These are phyloP conservation scores for Debaryomyces tyrocola DNA, from an alignment of 805 yeast species.

Conservation along the genomic window DNA sequence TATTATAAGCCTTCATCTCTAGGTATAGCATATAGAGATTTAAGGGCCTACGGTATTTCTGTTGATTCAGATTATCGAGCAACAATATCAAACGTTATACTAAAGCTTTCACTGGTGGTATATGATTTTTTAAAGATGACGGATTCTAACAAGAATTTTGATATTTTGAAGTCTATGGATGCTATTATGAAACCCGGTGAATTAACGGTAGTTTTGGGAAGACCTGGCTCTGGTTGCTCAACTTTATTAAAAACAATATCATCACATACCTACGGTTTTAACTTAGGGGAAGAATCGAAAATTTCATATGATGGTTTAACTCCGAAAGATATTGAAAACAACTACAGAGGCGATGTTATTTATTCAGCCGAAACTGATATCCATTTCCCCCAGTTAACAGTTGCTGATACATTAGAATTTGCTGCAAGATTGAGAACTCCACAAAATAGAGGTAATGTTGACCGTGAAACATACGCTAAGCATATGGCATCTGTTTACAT, in stretches of 20 bases:
- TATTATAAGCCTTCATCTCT: too few species aligned
- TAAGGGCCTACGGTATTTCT: too few species aligned
- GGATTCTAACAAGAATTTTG: too few species aligned
- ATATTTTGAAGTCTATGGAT: slow-evolving; percentile 65
- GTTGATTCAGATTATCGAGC: too few species aligned
- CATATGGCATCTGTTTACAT: slow-evolving; percentile 55
- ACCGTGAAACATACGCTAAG: slow-evolving; percentile 52
- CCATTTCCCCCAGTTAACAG: slow-evolving; percentile 69
- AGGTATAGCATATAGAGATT: too few species aligned
- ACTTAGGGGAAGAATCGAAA: slow-evolving; percentile 44
- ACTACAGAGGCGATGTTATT: slow-evolving; percentile 68
- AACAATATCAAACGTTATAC: too few species aligned
- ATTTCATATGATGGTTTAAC: slow-evolving; percentile 58
- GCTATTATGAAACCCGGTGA: slow-evolving; percentile 60
- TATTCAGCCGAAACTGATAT: slow-evolving; percentile 68
- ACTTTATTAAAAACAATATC: slow-evolving; percentile 65
- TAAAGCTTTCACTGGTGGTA: too few species aligned
- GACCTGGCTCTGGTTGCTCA: slow-evolving; percentile 81
- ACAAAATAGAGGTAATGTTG: slow-evolving; percentile 55
- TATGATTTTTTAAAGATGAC: too few species aligned
- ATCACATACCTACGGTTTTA: slow-evolving; percentile 62
- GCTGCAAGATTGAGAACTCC: slow-evolving; percentile 67
- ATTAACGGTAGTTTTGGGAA: slow-evolving; percentile 68
- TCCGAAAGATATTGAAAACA: slow-evolving; percentile 48
- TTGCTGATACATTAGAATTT: slow-evolving; percentile 62